These are phyloP conservation scores for Ganoderma resinaceum DNA, from an alignment of 1,284 basidiomycete genomes.

Conservation along the genomic window DNA sequence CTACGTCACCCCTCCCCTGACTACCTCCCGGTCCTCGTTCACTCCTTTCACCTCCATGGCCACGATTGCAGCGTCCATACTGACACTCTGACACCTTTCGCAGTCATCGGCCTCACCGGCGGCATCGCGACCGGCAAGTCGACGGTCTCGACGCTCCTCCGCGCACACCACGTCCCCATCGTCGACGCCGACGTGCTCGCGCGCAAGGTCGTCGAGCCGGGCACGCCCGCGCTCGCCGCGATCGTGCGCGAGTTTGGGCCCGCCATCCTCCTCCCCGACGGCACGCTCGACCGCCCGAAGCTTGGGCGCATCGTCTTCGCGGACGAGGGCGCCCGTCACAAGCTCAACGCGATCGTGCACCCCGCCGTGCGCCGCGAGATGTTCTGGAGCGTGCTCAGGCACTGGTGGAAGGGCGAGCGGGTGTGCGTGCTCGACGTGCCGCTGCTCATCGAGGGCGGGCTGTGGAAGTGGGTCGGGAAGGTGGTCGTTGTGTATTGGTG, in stretches of 20 bases:
- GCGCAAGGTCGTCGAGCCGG: slow-evolving; percentile 87
- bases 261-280: slow-evolving; percentile 72
- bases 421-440: slow-evolving; percentile 92
- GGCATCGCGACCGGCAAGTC: slow-evolving; percentile 98
- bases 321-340: slow-evolving; percentile 74
- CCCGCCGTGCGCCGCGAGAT: slow-evolving; percentile 86
- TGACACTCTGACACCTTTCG: not conserved
- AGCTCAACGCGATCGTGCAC: slow-evolving; percentile 89
- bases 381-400: slow-evolving; percentile 69
- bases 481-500: slow-evolving; percentile 92
- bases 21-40: not conserved
- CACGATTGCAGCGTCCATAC: not conserved
- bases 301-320: slow-evolving; percentile 89
- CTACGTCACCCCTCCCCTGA: slow-evolving; percentile 6
- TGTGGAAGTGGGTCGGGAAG: slow-evolving; percentile 87
- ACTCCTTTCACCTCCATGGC: not conserved
- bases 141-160: slow-evolving; percentile 84
- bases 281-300: slow-evolving; percentile 82
- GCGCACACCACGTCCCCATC: slow-evolving; percentile 73
- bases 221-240: slow-evolving; percentile 73
- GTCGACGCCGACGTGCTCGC: slow-evolving; percentile 95
- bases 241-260: slow-evolving; percentile 80
- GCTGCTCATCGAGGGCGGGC: slow-evolving; percentile 88
- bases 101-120: slow-evolving; percentile 95
- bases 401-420: slow-evolving; percentile 83